Percentiles rank a stretch among this genome's conserved stretches.
These are phyloP conservation scores for Lobosporangium transversale DNA, from an alignment of 192 early-diverging fungal species.

Conservation along the genomic window DNA sequence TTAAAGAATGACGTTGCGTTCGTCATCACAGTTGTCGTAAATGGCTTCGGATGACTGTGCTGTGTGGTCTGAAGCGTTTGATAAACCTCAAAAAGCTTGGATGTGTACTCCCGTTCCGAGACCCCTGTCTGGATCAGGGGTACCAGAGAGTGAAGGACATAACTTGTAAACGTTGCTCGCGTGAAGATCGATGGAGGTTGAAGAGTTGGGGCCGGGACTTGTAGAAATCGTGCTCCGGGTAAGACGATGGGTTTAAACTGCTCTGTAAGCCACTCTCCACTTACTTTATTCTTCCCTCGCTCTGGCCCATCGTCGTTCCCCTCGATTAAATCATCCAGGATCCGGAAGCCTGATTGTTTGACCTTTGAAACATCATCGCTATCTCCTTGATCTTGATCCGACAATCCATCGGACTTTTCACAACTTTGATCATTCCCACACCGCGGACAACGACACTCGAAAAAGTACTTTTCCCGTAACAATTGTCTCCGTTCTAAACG, in stretches of 20 bases:
- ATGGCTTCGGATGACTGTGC: slow-evolving; percentile 26
- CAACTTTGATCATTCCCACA: slow-evolving; percentile 30
- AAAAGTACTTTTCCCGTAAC: slow-evolving; percentile 61
- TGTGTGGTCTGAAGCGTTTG: slow-evolving; percentile 9
- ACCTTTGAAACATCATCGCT: neutral
- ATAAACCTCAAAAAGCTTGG: slow-evolving; percentile 35
- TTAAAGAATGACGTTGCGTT: slow-evolving; percentile 52
- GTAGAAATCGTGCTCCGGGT: slow-evolving; percentile 29
- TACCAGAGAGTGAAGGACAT: slow-evolving; percentile 41
- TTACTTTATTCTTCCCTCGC: slow-evolving; percentile 14
- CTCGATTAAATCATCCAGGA: slow-evolving; percentile 41
- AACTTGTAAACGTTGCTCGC: slow-evolving; percentile 32
- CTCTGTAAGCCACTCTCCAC: slow-evolving; percentile 40
- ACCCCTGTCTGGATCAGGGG: slow-evolving; percentile 37
- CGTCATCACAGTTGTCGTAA: slow-evolving; percentile 52
- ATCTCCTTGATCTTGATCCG: neutral
- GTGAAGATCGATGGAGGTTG: slow-evolving; percentile 20
- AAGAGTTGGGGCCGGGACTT: slow-evolving; percentile 13
- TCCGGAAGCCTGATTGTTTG: slow-evolving; percentile 15
- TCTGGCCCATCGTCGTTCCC: slow-evolving; percentile 25
- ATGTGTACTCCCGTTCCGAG: slow-evolving; percentile 17
- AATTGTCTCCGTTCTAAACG: slow-evolving; percentile 45
- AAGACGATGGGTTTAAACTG: slow-evolving; percentile 42
- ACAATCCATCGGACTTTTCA: neutral
- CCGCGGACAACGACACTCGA: slow-evolving; percentile 58